Evolutionary conservation across 2,329 filamentous ascomycete genomes (phyloP).

Genomic region (Coleophoma cylindrospora): DNA sequence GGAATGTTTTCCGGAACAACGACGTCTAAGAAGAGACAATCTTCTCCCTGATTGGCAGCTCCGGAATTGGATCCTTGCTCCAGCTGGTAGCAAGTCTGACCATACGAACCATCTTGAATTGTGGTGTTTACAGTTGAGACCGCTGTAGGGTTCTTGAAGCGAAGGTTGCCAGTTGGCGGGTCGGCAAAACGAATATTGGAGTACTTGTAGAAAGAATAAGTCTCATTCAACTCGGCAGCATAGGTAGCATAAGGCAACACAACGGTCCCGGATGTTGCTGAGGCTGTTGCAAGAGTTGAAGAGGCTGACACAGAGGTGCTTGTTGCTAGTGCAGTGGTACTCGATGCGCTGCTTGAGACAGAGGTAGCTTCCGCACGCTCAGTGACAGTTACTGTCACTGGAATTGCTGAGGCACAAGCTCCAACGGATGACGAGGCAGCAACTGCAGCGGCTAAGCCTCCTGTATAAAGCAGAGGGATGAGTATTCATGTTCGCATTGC

Average conservation of each 20-base stretch:
- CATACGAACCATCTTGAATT: background rate
- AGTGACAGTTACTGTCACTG: background rate
- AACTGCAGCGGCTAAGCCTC: background rate
- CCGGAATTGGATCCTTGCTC: background rate
- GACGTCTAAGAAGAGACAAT: slow-evolving; percentile 41
- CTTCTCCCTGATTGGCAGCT: slow-evolving; percentile 24
- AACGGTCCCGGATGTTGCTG: background rate
- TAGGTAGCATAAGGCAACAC: background rate
- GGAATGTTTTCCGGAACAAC: slow-evolving; percentile 32
- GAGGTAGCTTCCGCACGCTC: background rate
- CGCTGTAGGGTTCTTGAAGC: slow-evolving; percentile 1
- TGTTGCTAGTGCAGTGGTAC: background rate
- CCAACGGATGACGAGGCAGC: background rate
- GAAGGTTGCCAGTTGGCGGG: background rate
- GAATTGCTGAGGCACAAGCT: background rate
- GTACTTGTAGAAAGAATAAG: background rate
- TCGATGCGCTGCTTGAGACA: background rate
- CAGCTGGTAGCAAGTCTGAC: background rate
- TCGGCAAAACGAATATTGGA: background rate
- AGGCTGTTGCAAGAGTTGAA: background rate
- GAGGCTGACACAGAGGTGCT: background rate
- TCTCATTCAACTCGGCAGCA: background rate
- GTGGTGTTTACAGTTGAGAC: background rate
- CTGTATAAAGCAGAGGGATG: background rate
- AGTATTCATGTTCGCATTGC: too few relatives aligned